A percentile compares a stretch with the other conserved stretches of the same genome.
These are phyloP conservation scores for Botryotinia calthae DNA, from an alignment of 2,329 filamentous ascomycete genomes.

Conservation along the genomic window DNA sequence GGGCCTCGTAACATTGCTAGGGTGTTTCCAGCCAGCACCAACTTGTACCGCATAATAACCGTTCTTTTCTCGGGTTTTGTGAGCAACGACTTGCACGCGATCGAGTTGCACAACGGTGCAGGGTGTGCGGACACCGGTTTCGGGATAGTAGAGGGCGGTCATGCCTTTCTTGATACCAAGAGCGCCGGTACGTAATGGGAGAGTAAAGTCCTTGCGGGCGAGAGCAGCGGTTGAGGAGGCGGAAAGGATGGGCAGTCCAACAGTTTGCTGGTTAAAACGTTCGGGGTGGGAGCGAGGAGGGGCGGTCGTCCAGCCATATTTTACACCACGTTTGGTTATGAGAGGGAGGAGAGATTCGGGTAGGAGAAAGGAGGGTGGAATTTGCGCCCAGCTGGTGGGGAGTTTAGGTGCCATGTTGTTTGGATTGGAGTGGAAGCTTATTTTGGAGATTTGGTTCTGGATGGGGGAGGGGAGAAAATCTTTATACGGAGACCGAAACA, in stretches of 20 bases:
- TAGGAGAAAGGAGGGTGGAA: slow-evolving; percentile 37
- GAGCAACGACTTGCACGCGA: slow-evolving; percentile 81
- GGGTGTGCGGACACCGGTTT: slow-evolving; percentile 71
- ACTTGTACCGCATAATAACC: slow-evolving; percentile 96
- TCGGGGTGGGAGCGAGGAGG: slow-evolving; percentile 50
- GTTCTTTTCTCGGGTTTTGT: slow-evolving; percentile 76
- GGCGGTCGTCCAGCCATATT: slow-evolving; percentile 57
- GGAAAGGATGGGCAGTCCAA: slow-evolving; percentile 56
- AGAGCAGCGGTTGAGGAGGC: slow-evolving; percentile 61
- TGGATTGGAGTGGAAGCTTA: neutral
- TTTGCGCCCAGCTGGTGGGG: slow-evolving; percentile 37
- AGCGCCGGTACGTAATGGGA: slow-evolving; percentile 71
- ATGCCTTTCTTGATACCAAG: slow-evolving; percentile 93
- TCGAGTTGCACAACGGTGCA: slow-evolving; percentile 95
- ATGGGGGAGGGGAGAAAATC: slow-evolving; percentile 18
- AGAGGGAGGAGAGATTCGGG: slow-evolving; percentile 37
- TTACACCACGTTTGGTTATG: slow-evolving; percentile 38
- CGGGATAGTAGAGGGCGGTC: slow-evolving; percentile 80
- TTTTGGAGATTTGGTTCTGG: slow-evolving; percentile 25
- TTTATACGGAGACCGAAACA: slow-evolving; percentile 32
- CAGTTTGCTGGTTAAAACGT: slow-evolving; percentile 56
- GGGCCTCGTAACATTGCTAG: slow-evolving; percentile 76
- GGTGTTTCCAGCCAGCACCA: slow-evolving; percentile 71
- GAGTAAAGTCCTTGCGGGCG: slow-evolving; percentile 55
- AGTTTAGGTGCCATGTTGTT: slow-evolving; percentile 40